Conservation (phyloP, 331 rosid genomes). For the Erythrophleum ivorense region DNA sequence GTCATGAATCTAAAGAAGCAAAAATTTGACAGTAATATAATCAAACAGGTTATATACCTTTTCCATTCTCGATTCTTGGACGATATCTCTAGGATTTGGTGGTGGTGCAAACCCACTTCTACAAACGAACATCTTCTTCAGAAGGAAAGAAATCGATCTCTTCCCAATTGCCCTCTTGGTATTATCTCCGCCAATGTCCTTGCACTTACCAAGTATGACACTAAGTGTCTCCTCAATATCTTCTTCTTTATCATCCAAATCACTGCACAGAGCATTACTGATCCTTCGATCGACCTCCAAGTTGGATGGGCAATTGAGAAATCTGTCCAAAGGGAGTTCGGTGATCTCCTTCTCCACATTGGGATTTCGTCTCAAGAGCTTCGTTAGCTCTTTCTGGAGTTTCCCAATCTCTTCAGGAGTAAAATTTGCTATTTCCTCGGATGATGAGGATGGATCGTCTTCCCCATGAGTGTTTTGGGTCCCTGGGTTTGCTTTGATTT, state of each 20-base stretch:
- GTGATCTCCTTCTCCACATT: constrained; percentile 56
- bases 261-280: constrained; percentile 51
- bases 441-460: constrained; percentile 55
- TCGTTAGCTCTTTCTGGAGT: constrained; percentile 64
- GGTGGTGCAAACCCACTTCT: constrained; percentile 64
- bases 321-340: constrained; percentile 78
- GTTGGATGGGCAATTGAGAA: constrained; percentile 84
- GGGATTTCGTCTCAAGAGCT: constrained; percentile 61
- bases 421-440: constrained; percentile 58
- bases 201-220: constrained; percentile 67
- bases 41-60: constrained; percentile 54
- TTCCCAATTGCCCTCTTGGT: constrained; percentile 62
- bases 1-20: background rate
- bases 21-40: background rate
- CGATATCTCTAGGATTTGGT: constrained; percentile 64
- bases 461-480: constrained; percentile 37
- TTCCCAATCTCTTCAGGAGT: constrained; percentile 80
- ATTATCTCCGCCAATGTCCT: constrained; percentile 62
- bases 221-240: constrained; percentile 73
- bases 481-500: constrained; percentile 46
- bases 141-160: constrained; percentile 71
- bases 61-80: constrained; percentile 83
- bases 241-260: constrained; percentile 54
- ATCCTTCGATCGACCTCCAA: constrained; percentile 74
- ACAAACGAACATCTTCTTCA: constrained; percentile 81